Percentiles rank a stretch among this genome's conserved stretches.
phyloP scores from a whole-genome alignment of 176 grass and related monocot species.

The Cocos nucifera region DNA sequence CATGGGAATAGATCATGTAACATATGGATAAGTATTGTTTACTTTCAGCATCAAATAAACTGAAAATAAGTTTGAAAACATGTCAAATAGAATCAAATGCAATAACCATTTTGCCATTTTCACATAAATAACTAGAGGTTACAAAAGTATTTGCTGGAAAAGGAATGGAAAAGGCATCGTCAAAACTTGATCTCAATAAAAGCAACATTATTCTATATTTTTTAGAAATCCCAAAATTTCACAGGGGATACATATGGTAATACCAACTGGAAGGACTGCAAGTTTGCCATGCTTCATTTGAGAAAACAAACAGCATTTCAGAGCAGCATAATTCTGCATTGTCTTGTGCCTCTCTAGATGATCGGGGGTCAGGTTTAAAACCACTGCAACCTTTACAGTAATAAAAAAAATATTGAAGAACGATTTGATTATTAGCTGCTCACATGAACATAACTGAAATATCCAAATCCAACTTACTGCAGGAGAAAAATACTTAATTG shows the following conservation, averaged over 20 bases:
- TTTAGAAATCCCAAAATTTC: not conserved
- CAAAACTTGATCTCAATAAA: too few species aligned
- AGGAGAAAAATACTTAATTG: slow-evolving; percentile 4
- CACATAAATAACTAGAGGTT: too few species aligned
- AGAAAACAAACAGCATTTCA: slow-evolving; percentile 16
- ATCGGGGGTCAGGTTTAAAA: slow-evolving; percentile 13
- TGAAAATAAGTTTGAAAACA: too few species aligned
- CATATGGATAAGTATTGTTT: too few species aligned
- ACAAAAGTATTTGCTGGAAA: too few species aligned
- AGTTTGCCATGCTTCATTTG: slow-evolving; percentile 8
- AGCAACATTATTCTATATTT: too few species aligned
- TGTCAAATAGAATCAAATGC: too few species aligned
- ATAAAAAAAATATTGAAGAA: not conserved
- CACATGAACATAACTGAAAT: not conserved
- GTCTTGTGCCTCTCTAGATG: slow-evolving; percentile 15
- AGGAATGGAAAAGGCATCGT: too few species aligned
- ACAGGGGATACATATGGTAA: not conserved
- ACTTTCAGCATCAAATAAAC: too few species aligned
- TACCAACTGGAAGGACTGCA: slow-evolving; percentile 12
- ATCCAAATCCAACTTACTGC: slow-evolving; percentile 1
- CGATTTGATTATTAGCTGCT: too few species aligned
- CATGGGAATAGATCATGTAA: too few species aligned
- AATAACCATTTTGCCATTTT: too few species aligned
- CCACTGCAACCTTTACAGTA: slow-evolving; percentile 3
- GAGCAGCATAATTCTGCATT: slow-evolving; percentile 10